Conservation (phyloP, 345 rosid species). For the Kandelia obovata region DNA sequence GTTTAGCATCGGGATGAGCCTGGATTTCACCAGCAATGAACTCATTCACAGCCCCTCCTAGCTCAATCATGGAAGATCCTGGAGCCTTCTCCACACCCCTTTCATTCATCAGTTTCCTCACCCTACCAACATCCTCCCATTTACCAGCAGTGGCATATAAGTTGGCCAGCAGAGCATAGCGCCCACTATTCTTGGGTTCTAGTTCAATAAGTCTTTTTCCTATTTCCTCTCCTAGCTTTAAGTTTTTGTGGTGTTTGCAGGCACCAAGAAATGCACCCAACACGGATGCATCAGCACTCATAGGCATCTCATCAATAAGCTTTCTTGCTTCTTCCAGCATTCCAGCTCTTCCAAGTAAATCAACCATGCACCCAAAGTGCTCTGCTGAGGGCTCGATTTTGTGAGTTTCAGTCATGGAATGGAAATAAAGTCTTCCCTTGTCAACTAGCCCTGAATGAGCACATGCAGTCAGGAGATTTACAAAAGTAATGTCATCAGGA, state of each 20-base stretch:
- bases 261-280: slow-evolving; percentile 44
- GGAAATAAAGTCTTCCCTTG: slow-evolving; percentile 32
- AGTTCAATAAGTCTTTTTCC: slow-evolving; percentile 39
- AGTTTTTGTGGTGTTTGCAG: slow-evolving; percentile 31
- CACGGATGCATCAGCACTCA: slow-evolving; percentile 33
- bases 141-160: slow-evolving; percentile 36
- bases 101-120: slow-evolving; percentile 44
- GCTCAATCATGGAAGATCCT: slow-evolving; percentile 37
- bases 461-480: slow-evolving; percentile 41
- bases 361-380: slow-evolving; percentile 44
- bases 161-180: slow-evolving; percentile 40
- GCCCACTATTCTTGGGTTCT: slow-evolving; percentile 43
- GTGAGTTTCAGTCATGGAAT: slow-evolving; percentile 27
- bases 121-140: slow-evolving; percentile 39
- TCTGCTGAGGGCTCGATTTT: slow-evolving; percentile 28
- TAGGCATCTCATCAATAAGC: slow-evolving; percentile 33
- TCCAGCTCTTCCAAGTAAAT: slow-evolving; percentile 45
- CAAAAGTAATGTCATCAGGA: slow-evolving; percentile 39
- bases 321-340: slow-evolving; percentile 37
- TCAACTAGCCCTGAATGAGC: slow-evolving; percentile 44
- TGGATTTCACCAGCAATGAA: slow-evolving; percentile 31
- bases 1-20: slow-evolving; percentile 28
- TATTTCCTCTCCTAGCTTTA: slow-evolving; percentile 38
- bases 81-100: slow-evolving; percentile 36
- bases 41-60: slow-evolving; percentile 30